Percentiles rank a stretch among this genome's conserved stretches.
Evolutionary conservation across 1,284 basidiomycete species (phyloP).

Genomic region (Leucoagaricus sp.): DNA sequence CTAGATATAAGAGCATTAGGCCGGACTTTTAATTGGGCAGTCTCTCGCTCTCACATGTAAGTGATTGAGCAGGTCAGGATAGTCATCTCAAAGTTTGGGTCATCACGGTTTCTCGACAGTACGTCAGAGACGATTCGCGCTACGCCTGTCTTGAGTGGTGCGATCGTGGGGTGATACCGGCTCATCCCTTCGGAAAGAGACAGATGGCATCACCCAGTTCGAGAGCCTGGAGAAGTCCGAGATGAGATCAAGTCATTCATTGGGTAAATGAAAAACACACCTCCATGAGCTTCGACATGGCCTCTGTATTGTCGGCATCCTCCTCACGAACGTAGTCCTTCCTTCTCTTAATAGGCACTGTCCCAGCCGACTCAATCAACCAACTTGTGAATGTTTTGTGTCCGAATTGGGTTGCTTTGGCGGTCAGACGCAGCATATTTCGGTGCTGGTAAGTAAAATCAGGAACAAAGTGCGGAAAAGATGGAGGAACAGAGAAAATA

Average conservation of each 20-base stretch:
- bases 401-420: conserved; percentile 85
- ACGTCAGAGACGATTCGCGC: conserved; percentile 80
- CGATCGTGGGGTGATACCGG: conserved; percentile 79
- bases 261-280: conserved; percentile 32
- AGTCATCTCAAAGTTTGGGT: conserved; percentile 70
- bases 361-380: conserved; percentile 85
- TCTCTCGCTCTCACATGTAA: conserved; percentile 58
- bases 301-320: conserved; percentile 63
- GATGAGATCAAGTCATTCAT: background rate
- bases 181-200: conserved; percentile 85
- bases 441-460: conserved; percentile 46
- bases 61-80: conserved; percentile 81
- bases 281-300: conserved; percentile 69
- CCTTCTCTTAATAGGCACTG: conserved; percentile 76
- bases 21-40: conserved; percentile 5
- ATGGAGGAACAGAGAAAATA: too few species aligned
- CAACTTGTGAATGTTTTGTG: conserved; percentile 81
- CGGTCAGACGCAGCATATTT: conserved; percentile 80
- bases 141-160: conserved; percentile 84
- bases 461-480: background rate
- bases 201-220: conserved; percentile 80
- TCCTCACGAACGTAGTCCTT: conserved; percentile 62
- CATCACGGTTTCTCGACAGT: conserved; percentile 66
- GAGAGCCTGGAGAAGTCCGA: conserved; percentile 51
- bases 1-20: conserved; percentile 26